Conservation (phyloP, 495 filamentous ascomycete species). For the Aspergillus ostianus region DNA sequence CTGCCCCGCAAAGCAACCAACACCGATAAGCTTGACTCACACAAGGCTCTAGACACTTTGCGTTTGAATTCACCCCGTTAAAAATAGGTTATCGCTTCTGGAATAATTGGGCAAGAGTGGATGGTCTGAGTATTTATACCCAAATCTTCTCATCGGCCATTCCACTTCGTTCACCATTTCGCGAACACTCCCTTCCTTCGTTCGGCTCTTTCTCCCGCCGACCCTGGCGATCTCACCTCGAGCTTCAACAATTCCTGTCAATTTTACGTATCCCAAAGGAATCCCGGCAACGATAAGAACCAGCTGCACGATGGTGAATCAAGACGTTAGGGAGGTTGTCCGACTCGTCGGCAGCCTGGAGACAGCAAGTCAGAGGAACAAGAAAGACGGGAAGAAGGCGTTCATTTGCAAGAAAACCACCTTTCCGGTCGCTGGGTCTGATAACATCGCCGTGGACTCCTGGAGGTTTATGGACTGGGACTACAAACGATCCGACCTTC, state of each 20-base stretch:
- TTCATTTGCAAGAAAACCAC: conserved; percentile 73
- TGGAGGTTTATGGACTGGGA: conserved; percentile 95
- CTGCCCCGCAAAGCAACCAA: neutral
- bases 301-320: conserved; percentile 41
- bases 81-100: neutral
- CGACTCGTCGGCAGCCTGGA: conserved; percentile 59
- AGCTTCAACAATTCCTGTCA: neutral
- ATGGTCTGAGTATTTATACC: neutral
- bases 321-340: conserved; percentile 62
- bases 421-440: conserved; percentile 61
- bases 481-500: conserved; percentile 80
- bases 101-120: neutral
- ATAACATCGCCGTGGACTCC: conserved; percentile 69
- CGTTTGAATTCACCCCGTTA: no score
- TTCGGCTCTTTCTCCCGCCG: neutral
- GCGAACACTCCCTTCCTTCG: neutral
- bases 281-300: neutral
- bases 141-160: neutral
- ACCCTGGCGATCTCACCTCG: neutral
- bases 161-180: neutral
- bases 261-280: neutral
- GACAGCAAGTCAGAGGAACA: conserved; percentile 47
- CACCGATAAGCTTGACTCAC: neutral
- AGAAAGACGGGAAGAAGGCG: conserved; percentile 38
- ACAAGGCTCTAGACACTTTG: no score